Evolutionary conservation across 2,329 filamentous ascomycete genomes (phyloP).

Genomic region (Aspergillaceae sp.): DNA sequence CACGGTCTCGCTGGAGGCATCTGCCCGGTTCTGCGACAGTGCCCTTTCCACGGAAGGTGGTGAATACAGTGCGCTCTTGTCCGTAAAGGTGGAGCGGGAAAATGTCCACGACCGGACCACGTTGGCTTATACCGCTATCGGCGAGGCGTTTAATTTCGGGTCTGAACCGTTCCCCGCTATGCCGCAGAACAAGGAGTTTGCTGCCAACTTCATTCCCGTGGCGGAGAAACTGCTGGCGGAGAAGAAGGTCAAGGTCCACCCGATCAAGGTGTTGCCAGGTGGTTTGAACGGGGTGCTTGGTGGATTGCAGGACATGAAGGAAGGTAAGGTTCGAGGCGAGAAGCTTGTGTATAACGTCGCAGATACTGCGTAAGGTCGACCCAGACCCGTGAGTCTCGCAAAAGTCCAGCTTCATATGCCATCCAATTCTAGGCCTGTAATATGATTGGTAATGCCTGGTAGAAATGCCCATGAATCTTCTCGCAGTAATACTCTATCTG

Average conservation of each 20-base stretch:
- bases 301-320: constrained; percentile 36
- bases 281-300: constrained; percentile 40
- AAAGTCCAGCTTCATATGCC: neutral
- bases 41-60: constrained; percentile 28
- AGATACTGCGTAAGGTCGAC: constrained; percentile 5
- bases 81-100: constrained; percentile 15
- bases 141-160: constrained; percentile 24
- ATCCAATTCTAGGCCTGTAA: neutral
- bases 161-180: constrained; percentile 23
- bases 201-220: constrained; percentile 32
- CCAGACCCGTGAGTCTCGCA: no score
- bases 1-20: constrained; percentile 22
- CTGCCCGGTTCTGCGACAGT: constrained; percentile 23
- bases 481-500: no score
- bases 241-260: constrained; percentile 39
- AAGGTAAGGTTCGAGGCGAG: constrained; percentile 39
- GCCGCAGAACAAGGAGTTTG: constrained; percentile 35
- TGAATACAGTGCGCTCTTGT: constrained; percentile 20
- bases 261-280: constrained; percentile 29
- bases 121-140: constrained; percentile 26
- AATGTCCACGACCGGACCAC: constrained; percentile 24
- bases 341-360: constrained; percentile 42
- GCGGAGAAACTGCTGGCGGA: constrained; percentile 33
- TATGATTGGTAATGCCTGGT: neutral
- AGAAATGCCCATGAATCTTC: no score